These are phyloP conservation scores for Limtongozyma cylindracea DNA, from an alignment of 805 yeast species.

Conservation along the genomic window DNA sequence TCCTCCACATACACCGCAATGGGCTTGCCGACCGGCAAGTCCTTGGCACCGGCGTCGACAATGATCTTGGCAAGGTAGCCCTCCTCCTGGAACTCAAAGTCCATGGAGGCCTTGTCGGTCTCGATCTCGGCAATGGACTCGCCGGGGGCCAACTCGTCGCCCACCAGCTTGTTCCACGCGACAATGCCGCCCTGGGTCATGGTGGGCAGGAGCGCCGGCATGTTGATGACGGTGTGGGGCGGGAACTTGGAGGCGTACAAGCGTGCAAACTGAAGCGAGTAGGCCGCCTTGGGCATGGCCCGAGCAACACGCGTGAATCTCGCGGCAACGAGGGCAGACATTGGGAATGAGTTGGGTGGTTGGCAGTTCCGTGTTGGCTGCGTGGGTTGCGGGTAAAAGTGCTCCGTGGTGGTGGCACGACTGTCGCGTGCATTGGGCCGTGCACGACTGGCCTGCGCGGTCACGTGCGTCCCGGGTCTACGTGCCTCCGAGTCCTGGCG, in stretches of 20 bases:
- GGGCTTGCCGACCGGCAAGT: slow-evolving; percentile 84
- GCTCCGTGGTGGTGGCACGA: too few relatives aligned
- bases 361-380: too few relatives aligned
- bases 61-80: slow-evolving; percentile 77
- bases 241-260: slow-evolving; percentile 33
- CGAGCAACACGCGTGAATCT: too few relatives aligned
- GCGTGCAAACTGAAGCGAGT: too few relatives aligned
- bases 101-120: slow-evolving; percentile 96
- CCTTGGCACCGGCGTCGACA: slow-evolving; percentile 66
- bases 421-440: too few relatives aligned
- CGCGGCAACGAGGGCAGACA: too few relatives aligned
- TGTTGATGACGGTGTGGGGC: slow-evolving; percentile 65
- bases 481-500: too few relatives aligned
- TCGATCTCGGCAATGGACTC: slow-evolving; percentile 92
- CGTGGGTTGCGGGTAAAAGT: too few relatives aligned
- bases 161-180: slow-evolving; percentile 72
- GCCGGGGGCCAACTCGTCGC: slow-evolving; percentile 78
- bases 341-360: too few relatives aligned
- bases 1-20: slow-evolving; percentile 93
- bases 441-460: too few relatives aligned
- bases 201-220: slow-evolving; percentile 99
- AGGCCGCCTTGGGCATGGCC: too few relatives aligned
- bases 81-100: slow-evolving; percentile 94
- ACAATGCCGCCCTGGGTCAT: slow-evolving; percentile 93
- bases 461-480: too few relatives aligned